phyloP scores from a whole-genome alignment of 2,329 filamentous ascomycete genomes.

The Penicillium paneum region DNA sequence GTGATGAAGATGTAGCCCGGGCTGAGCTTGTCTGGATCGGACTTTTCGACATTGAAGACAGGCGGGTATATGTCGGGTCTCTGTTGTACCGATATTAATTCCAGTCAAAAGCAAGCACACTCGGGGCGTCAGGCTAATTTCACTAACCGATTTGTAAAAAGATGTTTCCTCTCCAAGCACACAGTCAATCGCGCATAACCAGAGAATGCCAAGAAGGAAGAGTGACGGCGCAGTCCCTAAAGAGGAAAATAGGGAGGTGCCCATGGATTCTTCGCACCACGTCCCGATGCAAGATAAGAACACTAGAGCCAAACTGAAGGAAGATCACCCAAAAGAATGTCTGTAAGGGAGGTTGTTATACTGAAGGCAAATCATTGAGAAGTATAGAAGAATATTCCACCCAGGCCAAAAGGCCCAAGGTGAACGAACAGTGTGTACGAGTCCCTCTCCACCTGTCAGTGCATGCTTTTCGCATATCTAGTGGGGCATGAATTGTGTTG shows the following conservation, averaged over 20 bases:
- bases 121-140: background rate
- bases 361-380: background rate
- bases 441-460: slow-evolving; percentile 3
- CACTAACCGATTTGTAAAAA: slow-evolving; percentile 39
- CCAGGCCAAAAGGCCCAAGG: background rate
- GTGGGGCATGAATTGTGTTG: background rate
- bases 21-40: slow-evolving; percentile 32
- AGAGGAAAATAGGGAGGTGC: slow-evolving; percentile 16
- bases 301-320: background rate
- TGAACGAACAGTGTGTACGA: slow-evolving; percentile 1
- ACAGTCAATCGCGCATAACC: slow-evolving; percentile 17
- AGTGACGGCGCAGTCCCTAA: slow-evolving; percentile 11
- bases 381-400: background rate
- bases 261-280: slow-evolving; percentile 32
- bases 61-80: slow-evolving; percentile 42
- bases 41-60: slow-evolving; percentile 31
- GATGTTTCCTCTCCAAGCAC: slow-evolving; percentile 31
- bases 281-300: background rate
- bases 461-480: background rate
- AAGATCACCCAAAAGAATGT: background rate
- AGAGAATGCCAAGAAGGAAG: slow-evolving; percentile 17
- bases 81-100: slow-evolving; percentile 18
- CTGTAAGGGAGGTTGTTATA: background rate
- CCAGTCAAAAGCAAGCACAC: background rate
- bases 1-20: slow-evolving; percentile 53